These are phyloP conservation scores for Daldinia loculata DNA, from an alignment of 495 filamentous ascomycete species.

Conservation along the genomic window DNA sequence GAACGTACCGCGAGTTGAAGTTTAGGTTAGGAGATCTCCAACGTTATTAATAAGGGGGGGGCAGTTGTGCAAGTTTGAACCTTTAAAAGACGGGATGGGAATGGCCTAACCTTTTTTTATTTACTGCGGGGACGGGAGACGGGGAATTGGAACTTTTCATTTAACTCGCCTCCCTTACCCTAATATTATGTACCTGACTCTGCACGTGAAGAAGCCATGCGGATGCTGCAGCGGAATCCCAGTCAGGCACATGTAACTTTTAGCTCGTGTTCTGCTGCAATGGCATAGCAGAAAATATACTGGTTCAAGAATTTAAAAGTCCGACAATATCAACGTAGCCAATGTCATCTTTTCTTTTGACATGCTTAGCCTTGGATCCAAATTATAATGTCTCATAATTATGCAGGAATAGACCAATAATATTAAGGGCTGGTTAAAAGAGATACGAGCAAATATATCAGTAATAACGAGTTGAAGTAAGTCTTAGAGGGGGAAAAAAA, in stretches of 20 bases:
- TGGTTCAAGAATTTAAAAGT: not conserved
- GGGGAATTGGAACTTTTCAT: constrained; percentile 2
- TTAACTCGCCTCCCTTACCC: not conserved
- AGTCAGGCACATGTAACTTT: not conserved
- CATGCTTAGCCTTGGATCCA: not conserved
- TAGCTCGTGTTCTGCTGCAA: not conserved
- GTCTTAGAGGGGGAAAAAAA: too few relatives aligned
- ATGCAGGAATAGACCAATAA: not conserved
- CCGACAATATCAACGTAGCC: not conserved
- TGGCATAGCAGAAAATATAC: not conserved
- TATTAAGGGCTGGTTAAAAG: not conserved
- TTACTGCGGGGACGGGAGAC: constrained; percentile 19
- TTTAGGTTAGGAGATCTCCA: constrained; percentile 12
- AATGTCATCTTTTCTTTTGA: not conserved
- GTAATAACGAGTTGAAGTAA: too few relatives aligned
- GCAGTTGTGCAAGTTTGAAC: not conserved
- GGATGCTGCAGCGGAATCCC: not conserved
- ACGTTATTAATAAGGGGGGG: constrained; percentile 3
- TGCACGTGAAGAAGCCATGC: not conserved
- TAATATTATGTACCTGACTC: not conserved
- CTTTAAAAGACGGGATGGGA: constrained; percentile 1
- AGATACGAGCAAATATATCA: too few relatives aligned
- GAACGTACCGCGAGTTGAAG: not conserved
- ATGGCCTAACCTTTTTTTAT: constrained; percentile 11
- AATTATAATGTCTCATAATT: not conserved